Evolutionary conservation across 352 stramenopile genomes (phyloP), one percentile per base, ranked within the genome.

Genomic region (Phytophthora podocarpi): DNA sequence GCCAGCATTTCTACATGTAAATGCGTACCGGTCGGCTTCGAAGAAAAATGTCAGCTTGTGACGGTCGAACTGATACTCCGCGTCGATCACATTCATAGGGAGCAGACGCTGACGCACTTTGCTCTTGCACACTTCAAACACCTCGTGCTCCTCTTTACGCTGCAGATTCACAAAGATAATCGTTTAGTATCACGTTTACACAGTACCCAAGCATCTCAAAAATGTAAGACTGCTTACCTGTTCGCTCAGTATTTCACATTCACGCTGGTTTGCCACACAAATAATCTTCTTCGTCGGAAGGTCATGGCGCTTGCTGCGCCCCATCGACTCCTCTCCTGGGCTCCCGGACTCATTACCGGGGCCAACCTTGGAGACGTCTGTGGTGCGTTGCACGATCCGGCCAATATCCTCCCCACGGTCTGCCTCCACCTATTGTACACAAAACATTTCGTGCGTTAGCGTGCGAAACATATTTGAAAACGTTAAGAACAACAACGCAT

Each of bases 31-130:
- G 61, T 98, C 94, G 12, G 96, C 96, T 76, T 99, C 93, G 57
- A 99, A 99, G 78, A 98, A 99, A 82, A 99, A 99, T 1, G 96
- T 99, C 8, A 99, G 80, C 74, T 99, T 99, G 83, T 99, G 94
- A 51, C 97, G 91, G 74, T 99, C 97, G 69, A 98, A 99, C 71
- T 99, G 97, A 82, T 98, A 99, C 69, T 99, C 97, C 21, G 97
- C 96, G 65, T 99, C 96, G 46, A 99, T 96, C 49, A 99, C 93
- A 61, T 97, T 92, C 96, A 99, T 99, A n/a, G 91, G 90, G 10
- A 99, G 71, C 31, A 92, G 74, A 43, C 96, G 82, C 70, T 98
- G 96, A 46, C 85, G 89, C 23, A 98, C 95, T 85, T 99, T 99
- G 35, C 80, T 93, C 54, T 97, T 93, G 79, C 96, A 99, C 47